A percentile compares a stretch with the other conserved stretches of the same genome.
These are phyloP conservation scores for Citrus sp. DNA, from an alignment of 345 rosid species.

Conservation along the genomic window DNA sequence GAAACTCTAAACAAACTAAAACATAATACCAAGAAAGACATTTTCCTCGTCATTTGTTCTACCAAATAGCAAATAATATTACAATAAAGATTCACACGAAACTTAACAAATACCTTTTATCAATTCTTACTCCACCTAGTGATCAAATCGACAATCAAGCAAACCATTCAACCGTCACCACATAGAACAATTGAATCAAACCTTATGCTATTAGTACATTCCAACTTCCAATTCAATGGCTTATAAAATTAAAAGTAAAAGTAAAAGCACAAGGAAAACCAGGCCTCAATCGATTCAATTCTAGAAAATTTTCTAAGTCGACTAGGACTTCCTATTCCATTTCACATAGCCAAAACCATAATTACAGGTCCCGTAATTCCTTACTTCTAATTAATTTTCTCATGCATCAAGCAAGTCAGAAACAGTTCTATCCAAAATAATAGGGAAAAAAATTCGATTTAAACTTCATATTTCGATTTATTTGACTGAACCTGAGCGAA, in stretches of 20 bases:
- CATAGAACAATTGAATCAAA: background rate
- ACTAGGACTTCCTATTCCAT: background rate
- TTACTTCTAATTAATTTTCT: conserved; percentile 3
- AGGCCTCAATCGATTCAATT: background rate
- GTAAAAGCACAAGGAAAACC: no score
- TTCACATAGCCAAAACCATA: background rate
- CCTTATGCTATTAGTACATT: background rate
- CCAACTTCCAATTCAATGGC: background rate
- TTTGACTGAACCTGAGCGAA: conserved; percentile 45
- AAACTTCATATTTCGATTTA: no score
- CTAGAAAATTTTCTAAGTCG: background rate
- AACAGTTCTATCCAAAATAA: background rate
- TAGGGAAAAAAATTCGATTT: background rate
- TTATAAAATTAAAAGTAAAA: background rate
- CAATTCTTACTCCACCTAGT: background rate
- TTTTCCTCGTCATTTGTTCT: background rate
- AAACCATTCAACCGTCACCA: background rate
- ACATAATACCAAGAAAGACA: background rate
- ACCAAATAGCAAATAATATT: background rate
- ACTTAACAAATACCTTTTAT: background rate
- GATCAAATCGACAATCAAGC: background rate
- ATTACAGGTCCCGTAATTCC: background rate
- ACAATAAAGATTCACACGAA: background rate
- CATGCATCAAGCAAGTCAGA: conserved; percentile 9
- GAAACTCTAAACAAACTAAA: background rate